Base-by-base conservation (phyloP, 305 asterid species). In the Coffea humblotiana region DNA sequence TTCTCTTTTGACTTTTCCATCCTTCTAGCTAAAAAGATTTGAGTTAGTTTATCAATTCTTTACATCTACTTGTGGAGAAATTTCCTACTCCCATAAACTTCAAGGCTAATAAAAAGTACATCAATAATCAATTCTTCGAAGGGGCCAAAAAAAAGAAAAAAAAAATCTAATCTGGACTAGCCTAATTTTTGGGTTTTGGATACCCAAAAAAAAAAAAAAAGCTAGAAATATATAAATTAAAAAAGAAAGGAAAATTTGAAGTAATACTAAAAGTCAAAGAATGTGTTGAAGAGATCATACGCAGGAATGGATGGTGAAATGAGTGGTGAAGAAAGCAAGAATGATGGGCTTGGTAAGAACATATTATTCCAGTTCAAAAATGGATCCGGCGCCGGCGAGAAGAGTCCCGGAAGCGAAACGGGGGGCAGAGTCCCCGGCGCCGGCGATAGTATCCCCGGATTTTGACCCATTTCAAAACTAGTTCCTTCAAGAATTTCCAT, bases 361-460 rank as follows among this genome's bases (percentile, higher is more conserved):
- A 94, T 91, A 74, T 85, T 90, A 72, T 79, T 83, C 69, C 89
- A 88, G 72, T 74, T 71, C 87, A 84, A 83, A 56, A 90, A 87
- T 27, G 97, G 93, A 84, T 92, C 96, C 71, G 84, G 60, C 45
- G 93, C 83, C 85, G 97, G 94, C 23, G 95, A 89, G 83, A 94
- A 94, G 73, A 92, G 81, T 13, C 97, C 97, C 35, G 97, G 86
- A 1, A 97, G 87, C 6, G 94, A 85, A 63, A 90, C 84, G 2
- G 92, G 90, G 2, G 87, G 94, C 71, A 92, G 45, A 25, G 82
- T 88, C 18, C 86, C 85, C 78, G 98, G 97, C 23, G 91, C 97
- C 80, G 98, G 98, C 16, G 97, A 87, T 3, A 94, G 72, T 64
- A 94, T 92, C 27, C 98, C 97, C n/a, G 95, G 93, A 21, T 75